Base-by-base conservation (phyloP, 2,329 filamentous ascomycete genomes). In the Exserohilum rostratum region DNA sequence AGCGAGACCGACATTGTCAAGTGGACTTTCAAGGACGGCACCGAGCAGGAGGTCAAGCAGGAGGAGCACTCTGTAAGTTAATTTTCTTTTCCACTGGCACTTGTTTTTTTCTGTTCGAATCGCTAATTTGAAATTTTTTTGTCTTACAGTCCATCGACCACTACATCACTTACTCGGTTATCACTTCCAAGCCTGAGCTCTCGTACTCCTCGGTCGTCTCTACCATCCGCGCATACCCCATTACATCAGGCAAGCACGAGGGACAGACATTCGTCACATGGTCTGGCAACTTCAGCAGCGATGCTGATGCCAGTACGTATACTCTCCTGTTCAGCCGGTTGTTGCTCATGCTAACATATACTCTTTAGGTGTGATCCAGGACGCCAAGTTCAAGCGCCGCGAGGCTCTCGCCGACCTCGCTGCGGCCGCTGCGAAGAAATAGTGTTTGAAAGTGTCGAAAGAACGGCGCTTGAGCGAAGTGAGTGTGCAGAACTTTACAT, bases 311-410 rank as follows among this genome's bases (percentile, higher is more conserved):
- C 35, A 85, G 86, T 87, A 77, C 35, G 84, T 77, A n/a, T n/a
- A 22, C n/a, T 11, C 6, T 38, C 12, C 5, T 5, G 34, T 17
- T 29, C 13, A 10, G 5, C 3, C 9, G 27, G 46, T 43, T 63
- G 35, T 20, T 12, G 7, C 44, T 38, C 25, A 5, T 45, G 17
- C 35, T 64, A 22, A 64, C 31, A 43, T 18, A 42, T n/a, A 25
- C 4, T 25, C 12, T 0, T 3, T 54, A 89, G 87, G 83, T 64
- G 87, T 90, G 55, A 89, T 90, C 61, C 84, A 88, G 74, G 88
- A 90, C 70, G 88, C 87, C 67, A 89, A 88, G 79, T 90, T 87
- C 82, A 90, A 90, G 83, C 87, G 88, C 58, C 85, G 85, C 46
- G 88, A 90, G 71, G 87, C 87, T 45, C 80, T 90, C 33, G 83